These are phyloP conservation scores for Cyamopsis tetragonoloba DNA, from an alignment of 306 rosid genomes.

Conservation along the genomic window DNA sequence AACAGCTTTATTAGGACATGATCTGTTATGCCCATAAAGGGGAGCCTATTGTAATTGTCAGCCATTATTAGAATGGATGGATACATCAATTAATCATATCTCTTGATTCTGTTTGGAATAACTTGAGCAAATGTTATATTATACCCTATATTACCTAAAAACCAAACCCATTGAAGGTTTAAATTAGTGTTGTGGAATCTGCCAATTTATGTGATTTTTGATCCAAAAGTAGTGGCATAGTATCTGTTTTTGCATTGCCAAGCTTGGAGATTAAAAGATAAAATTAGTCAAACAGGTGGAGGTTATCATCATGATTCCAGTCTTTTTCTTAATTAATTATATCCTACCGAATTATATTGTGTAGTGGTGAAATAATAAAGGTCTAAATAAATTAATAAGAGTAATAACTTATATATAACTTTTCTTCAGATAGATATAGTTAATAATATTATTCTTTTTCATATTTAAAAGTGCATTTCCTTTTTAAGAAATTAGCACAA, in stretches of 20 bases:
- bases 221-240: not conserved
- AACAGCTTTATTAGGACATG: constrained; percentile 34
- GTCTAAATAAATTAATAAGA: too few relatives aligned
- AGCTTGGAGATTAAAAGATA: not conserved
- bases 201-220: not conserved
- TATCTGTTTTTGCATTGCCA: not conserved
- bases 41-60: constrained; percentile 25
- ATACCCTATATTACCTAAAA: not conserved
- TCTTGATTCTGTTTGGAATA: constrained; percentile 35
- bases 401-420: too few relatives aligned
- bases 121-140: constrained; percentile 16
- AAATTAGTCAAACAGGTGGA: not conserved
- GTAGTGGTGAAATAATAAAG: too few relatives aligned
- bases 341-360: not conserved
- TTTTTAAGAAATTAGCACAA: too few relatives aligned
- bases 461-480: too few relatives aligned
- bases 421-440: too few relatives aligned
- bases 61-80: constrained; percentile 31
- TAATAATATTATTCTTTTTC: too few relatives aligned
- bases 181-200: constrained; percentile 14
- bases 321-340: not conserved
- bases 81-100: not conserved
- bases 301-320: not conserved
- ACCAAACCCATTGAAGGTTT: constrained; percentile 22
- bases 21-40: constrained; percentile 36